These are phyloP conservation scores for Colletotrichum acutatum DNA, from an alignment of 2,329 filamentous ascomycete species.

Conservation along the genomic window DNA sequence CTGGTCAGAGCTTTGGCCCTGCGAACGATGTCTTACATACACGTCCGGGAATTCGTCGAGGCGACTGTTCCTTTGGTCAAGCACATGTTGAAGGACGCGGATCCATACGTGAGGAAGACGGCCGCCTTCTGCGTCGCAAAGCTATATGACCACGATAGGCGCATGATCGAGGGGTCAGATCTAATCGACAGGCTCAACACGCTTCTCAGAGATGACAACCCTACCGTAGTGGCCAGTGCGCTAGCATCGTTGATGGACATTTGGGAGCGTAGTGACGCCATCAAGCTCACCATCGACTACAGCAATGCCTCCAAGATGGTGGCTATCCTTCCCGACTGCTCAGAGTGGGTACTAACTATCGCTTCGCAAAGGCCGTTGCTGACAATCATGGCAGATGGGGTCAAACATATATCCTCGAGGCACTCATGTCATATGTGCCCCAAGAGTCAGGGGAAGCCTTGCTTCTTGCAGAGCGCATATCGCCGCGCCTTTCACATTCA, in stretches of 20 bases:
- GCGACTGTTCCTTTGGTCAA: conserved; percentile 88
- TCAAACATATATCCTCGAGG: conserved; percentile 97
- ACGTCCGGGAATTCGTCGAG: conserved; percentile 95
- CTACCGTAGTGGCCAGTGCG: conserved; percentile 95
- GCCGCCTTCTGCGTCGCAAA: conserved; percentile 97
- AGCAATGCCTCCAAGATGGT: conserved; percentile 98
- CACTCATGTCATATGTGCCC: conserved; percentile 96
- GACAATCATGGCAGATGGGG: conserved; percentile 77
- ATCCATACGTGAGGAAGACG: conserved; percentile 98
- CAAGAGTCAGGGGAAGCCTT: conserved; percentile 90
- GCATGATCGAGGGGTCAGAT: conserved; percentile 89
- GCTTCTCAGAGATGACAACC: conserved; percentile 94
- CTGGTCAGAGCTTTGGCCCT: conserved; percentile 91
- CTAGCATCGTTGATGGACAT: conserved; percentile 94
- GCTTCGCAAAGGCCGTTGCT: not conserved
- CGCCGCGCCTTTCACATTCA: conserved; percentile 94
- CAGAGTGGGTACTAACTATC: conserved; percentile 75
- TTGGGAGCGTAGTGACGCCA: conserved; percentile 96
- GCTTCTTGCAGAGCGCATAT: conserved; percentile 90
- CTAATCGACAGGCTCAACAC: conserved; percentile 91
- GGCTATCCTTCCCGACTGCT: conserved; percentile 94
- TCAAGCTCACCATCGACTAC: conserved; percentile 98
- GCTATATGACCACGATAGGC: conserved; percentile 94
- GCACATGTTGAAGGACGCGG: conserved; percentile 82
- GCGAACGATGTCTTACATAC: conserved; percentile 96